Conservation (phyloP, 306 rosid genomes). For the Pueraria montana region DNA sequence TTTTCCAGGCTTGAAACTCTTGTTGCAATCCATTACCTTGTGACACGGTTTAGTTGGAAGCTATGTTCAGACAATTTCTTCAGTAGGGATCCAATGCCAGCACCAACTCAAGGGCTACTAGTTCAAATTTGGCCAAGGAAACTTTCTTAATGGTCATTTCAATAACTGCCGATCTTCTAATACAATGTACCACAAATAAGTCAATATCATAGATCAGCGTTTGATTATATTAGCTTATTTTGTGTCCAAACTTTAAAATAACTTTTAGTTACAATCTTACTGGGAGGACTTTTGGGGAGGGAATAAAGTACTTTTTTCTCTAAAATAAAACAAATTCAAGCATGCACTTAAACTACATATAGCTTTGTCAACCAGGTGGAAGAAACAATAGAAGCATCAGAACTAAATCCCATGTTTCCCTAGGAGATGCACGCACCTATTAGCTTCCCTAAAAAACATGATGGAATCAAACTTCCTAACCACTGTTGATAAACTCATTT, state of each 20-base stretch:
- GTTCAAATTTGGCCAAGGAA: conserved; percentile 60
- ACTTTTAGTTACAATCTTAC: background rate
- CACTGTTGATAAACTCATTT: background rate
- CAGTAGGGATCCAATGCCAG: conserved; percentile 69
- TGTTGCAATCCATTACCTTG: conserved; percentile 71
- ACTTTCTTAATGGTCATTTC: conserved; percentile 34
- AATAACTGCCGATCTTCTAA: background rate
- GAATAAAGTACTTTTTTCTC: background rate
- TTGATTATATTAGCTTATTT: background rate
- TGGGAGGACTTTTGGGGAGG: background rate
- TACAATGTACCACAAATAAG: conserved; percentile 15
- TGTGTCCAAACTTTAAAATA: background rate
- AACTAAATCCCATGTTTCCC: background rate
- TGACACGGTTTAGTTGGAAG: conserved; percentile 78
- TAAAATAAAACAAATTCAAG: background rate
- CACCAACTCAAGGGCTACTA: conserved; percentile 70
- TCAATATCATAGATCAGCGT: background rate
- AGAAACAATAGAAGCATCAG: no score
- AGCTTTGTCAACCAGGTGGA: no score
- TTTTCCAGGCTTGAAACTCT: conserved; percentile 74
- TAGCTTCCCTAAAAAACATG: background rate
- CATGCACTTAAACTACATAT: conserved; percentile 9
- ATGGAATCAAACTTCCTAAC: background rate
- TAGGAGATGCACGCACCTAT: background rate
- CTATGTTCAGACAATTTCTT: conserved; percentile 63